Evolutionary conservation across 345 rosid genomes (phyloP), one percentile per base, ranked within the genome.

Genomic region (Eucalyptus dawsonii): DNA sequence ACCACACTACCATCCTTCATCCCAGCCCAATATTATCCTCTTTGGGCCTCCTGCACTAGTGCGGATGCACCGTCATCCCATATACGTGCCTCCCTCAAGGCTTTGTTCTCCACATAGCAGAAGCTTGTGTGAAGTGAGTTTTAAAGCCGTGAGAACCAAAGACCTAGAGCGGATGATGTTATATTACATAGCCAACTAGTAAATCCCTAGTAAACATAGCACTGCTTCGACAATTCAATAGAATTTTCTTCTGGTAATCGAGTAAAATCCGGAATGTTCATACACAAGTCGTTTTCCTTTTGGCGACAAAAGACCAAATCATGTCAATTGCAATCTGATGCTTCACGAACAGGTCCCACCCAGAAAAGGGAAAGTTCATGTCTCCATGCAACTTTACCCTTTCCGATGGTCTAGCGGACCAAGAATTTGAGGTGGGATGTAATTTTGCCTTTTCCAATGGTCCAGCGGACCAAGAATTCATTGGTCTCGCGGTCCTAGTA

Each of bases 161-260:
- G 1, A 9, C 5, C 5, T 0, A 53, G 0, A 19, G 4, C 24
- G 0, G 4, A 53, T 53, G 4, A 53, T 53, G 1, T 53, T 34
- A 34, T 34, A 34, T 53, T 53, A 51, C 54, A 51, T 24, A 58
- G 0, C n/a, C 29, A 25, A 25, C 1, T 25, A 2, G 65, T 58
- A 58, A 58, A 58, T 58, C 7, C 13, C 29, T 58, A 11, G 14
- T 25, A 58, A 58, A 24, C 65, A 6, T 58, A 60, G 69, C 34
- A 62, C 9, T 29, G 16, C 17, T 62, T 62, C 69, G n/a, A 29
- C 34, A 62, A 53, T 21, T 19, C 2, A 53, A 8, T 53, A 53
- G 58, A 53, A 53, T 53, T 8, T 19, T 53, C 58, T 53, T 53
- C 58, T 53, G 25, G 58, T 53, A 53, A 53, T 53, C 58, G 25